Evolutionary conservation across 768 basidiomycete genomes (phyloP).

Genomic region (Leccinum boreale): DNA sequence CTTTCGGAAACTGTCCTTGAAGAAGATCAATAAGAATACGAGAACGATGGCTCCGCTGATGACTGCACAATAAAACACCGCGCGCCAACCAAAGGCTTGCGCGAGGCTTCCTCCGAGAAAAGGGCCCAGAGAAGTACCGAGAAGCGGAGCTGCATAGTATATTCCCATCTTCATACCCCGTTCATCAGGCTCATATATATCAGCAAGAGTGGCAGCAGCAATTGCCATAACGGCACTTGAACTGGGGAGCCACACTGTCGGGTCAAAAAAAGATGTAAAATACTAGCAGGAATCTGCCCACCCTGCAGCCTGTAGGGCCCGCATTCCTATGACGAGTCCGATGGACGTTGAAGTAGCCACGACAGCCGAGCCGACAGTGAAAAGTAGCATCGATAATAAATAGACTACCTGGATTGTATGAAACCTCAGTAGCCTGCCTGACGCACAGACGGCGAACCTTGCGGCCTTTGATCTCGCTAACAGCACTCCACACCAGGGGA

Average conservation of each 20-base stretch:
- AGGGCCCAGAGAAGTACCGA: slow-evolving; percentile 66
- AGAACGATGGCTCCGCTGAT: slow-evolving; percentile 55
- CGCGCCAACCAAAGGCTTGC: slow-evolving; percentile 71
- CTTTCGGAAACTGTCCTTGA: slow-evolving; percentile 79
- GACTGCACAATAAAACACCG: slow-evolving; percentile 80
- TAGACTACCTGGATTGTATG: slow-evolving; percentile 47
- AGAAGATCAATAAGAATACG: slow-evolving; percentile 57
- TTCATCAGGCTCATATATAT: slow-evolving; percentile 75
- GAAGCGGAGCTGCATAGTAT: slow-evolving; percentile 76
- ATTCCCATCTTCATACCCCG: slow-evolving; percentile 82
- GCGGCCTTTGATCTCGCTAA: slow-evolving; percentile 75
- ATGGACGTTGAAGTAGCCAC: slow-evolving; percentile 59
- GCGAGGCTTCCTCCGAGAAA: slow-evolving; percentile 70
- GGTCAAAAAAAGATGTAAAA: not conserved
- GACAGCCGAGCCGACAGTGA: slow-evolving; percentile 53
- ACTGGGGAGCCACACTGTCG: slow-evolving; percentile 26
- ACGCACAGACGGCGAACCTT: slow-evolving; percentile 40
- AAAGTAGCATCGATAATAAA: slow-evolving; percentile 49
- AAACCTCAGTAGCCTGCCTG: not conserved
- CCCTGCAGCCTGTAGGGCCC: slow-evolving; percentile 63
- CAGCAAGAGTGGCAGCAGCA: slow-evolving; percentile 76
- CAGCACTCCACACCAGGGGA: slow-evolving; percentile 65
- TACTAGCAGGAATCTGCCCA: slow-evolving; percentile 19
- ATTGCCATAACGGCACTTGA: slow-evolving; percentile 68
- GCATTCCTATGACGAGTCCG: slow-evolving; percentile 60